Percentiles rank a stretch among this genome's conserved stretches.
These are phyloP conservation scores for Immersiella caudata DNA, from an alignment of 495 filamentous ascomycete genomes.

Conservation along the genomic window DNA sequence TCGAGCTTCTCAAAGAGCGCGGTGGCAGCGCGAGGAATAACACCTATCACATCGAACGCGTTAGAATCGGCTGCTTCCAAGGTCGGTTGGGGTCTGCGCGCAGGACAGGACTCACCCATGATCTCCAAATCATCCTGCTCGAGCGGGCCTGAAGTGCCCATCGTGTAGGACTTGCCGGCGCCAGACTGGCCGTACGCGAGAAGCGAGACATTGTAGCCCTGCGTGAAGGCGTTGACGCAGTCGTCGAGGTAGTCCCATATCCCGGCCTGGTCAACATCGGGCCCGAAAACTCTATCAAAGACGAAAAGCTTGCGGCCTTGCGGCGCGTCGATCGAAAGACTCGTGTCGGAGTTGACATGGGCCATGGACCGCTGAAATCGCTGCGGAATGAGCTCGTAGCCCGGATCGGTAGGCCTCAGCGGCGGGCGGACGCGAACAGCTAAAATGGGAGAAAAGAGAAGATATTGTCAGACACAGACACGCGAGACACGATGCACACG, in stretches of 20 bases:
- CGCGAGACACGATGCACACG: conserved; percentile 17
- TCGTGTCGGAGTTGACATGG: conserved; percentile 82
- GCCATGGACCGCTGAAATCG: conserved; percentile 94
- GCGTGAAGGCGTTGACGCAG: conserved; percentile 85
- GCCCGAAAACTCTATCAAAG: conserved; percentile 91
- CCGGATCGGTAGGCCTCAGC: conserved; percentile 79
- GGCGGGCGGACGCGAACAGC: conserved; percentile 95
- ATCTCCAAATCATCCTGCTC: conserved; percentile 74
- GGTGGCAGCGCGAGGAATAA: conserved; percentile 88
- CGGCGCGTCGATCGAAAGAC: conserved; percentile 82
- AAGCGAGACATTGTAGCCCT: conserved; percentile 98
- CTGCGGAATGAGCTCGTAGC: conserved; percentile 91
- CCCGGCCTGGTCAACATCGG: conserved; percentile 82
- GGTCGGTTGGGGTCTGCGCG: neutral
- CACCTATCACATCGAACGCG: conserved; percentile 58
- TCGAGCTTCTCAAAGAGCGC: conserved; percentile 88
- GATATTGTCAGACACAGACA: conserved; percentile 32
- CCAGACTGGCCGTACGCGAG: conserved; percentile 99
- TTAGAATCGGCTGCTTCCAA: conserved; percentile 17
- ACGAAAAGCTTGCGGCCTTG: conserved; percentile 94
- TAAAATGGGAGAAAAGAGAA: conserved; percentile 39
- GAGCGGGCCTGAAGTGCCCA: conserved; percentile 89
- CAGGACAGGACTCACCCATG: conserved; percentile 70
- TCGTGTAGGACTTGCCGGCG: conserved; percentile 99
- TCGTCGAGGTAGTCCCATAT: conserved; percentile 95